Evolutionary conservation across 441 rosid species (phyloP), one percentile per base, ranked within the genome.

Genomic region (Brassica balearica): DNA sequence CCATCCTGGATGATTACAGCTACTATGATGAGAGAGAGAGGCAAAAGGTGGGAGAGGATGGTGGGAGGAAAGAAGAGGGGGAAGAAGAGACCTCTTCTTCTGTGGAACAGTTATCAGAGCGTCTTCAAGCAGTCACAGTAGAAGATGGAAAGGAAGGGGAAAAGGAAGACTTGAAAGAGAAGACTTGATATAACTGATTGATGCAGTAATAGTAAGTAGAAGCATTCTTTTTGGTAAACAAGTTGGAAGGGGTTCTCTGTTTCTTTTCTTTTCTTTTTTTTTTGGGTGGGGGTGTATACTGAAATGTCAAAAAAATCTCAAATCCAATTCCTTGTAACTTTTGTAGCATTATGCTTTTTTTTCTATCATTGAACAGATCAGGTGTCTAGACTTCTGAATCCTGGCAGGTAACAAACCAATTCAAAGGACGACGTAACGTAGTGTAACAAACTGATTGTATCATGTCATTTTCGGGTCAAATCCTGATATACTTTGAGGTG

Each of bases 1-100:
- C 90, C 11, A 86, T 93, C 64, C 80, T 93, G 10, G 98, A 92
- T 77, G 97, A 93, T 82, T 93, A 92, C 79, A 82, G 77, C 12
- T 92, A 88, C 68, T 93, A 93, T 10, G 84, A 93, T 69, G 93
- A 86, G 61, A 56, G 61, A 19, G 61, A 56, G 61, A 19, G 61
- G 61, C 25, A 56, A 17, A 56, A 56, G 61, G 61, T 56, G 61
- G 61, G 61, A 56, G 59, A 17, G 77, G 92, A 86, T 77, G 87
- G 86, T 55, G 66, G 12, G 29, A 69, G 75, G 85, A 79, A 83
- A 84, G 82, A 56, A 56, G 61, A 56, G 14, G 65, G 75, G 85
- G 78, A 82, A 84, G 82, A 56, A 56, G 61, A 56, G 10, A 56
- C 61, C 4, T 56, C 61, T 5, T 56, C 61, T 17, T 19, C 61